These are phyloP conservation scores for Aspergillus diversus DNA, from an alignment of 495 filamentous ascomycete genomes.

Conservation along the genomic window DNA sequence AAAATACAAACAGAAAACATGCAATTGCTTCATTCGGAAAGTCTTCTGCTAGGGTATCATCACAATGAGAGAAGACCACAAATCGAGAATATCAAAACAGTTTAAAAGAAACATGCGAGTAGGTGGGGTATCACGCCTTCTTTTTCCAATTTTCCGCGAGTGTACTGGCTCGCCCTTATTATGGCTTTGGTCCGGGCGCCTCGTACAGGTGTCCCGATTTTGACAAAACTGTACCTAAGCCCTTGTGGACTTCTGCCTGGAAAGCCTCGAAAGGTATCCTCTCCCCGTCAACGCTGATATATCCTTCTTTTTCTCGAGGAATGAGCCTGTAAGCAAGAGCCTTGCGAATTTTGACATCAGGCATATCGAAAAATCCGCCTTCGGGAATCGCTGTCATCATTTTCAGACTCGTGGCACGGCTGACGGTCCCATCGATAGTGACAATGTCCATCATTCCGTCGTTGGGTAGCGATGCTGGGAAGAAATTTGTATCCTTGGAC, in stretches of 20 bases:
- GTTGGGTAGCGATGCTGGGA: slow-evolving; percentile 78
- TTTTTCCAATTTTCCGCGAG: background rate
- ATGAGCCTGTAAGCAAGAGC: slow-evolving; percentile 80
- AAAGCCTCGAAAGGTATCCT: slow-evolving; percentile 81
- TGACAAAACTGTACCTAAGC: slow-evolving; percentile 81
- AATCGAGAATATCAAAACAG: slow-evolving; percentile 11
- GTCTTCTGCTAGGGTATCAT: slow-evolving; percentile 47
- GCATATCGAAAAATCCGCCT: slow-evolving; percentile 75
- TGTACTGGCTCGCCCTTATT: slow-evolving; percentile 6
- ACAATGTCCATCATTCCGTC: slow-evolving; percentile 89
- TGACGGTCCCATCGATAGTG: slow-evolving; percentile 75
- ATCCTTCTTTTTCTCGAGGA: slow-evolving; percentile 70
- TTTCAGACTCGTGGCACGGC: slow-evolving; percentile 61
- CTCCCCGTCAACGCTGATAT: slow-evolving; percentile 95
- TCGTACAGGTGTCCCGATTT: slow-evolving; percentile 74
- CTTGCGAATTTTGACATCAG: slow-evolving; percentile 79
- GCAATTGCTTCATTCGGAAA: slow-evolving; percentile 26
- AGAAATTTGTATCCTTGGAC: slow-evolving; percentile 85
- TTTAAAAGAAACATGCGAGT: background rate
- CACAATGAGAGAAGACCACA: slow-evolving; percentile 26
- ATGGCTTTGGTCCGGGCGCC: slow-evolving; percentile 56
- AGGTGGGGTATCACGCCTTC: background rate
- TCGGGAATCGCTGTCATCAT: slow-evolving; percentile 72
- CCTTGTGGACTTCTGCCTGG: slow-evolving; percentile 85
- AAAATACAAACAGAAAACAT: slow-evolving; percentile 21